Base-by-base conservation (phyloP, 2,329 filamentous ascomycete species). In the Zymoseptoria ardabiliae region DNA sequence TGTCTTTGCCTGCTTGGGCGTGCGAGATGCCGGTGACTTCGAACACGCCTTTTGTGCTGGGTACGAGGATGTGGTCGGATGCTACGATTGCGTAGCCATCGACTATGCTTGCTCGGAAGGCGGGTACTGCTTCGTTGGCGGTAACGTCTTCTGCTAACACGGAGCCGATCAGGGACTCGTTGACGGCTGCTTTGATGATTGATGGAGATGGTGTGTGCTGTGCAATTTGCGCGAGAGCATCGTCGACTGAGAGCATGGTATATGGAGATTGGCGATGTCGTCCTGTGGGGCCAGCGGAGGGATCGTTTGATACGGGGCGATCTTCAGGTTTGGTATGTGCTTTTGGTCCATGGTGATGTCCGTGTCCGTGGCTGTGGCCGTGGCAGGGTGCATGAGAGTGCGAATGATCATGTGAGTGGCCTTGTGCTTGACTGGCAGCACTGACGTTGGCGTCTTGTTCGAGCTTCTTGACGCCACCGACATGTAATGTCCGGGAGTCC, bases 101-200 rank as follows among this genome's bases (percentile, higher is more conserved):
- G 0, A 99, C 94, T 49, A 97, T 97, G 71, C 93, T 97, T 19
- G 94, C 94, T 60, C 91, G 82, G 75, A 96, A 99, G 0, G 93
- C 94, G 0, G 94, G 94, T 0, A 99, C 94, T 7, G 88, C 85
- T 71, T 97, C 93, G 3, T 77, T 76, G 0, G 94, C 91, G 48
- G 79, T 83, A 22, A 99, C 87, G 65, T 96, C 88, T 70, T 91
- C 85, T 0, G 93, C 91, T 1, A 99, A 78, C 0, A 97, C 87
- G 8, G 82, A 84, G 7, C 91, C 91, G 1, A 93, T 83, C 0
- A 97, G 77, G 1, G 76, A 75, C 35, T 81, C 79, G 61, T 88
- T 78, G 3, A 96, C 87, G 6, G 83, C 81, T 1, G 79, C 76
- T 53, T 78, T 83, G 28, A 85, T 72, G 1, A 85, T 71, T 13